These are phyloP conservation scores for Sclerotinia spermophila DNA, from an alignment of 2,329 filamentous ascomycete genomes.

Conservation along the genomic window DNA sequence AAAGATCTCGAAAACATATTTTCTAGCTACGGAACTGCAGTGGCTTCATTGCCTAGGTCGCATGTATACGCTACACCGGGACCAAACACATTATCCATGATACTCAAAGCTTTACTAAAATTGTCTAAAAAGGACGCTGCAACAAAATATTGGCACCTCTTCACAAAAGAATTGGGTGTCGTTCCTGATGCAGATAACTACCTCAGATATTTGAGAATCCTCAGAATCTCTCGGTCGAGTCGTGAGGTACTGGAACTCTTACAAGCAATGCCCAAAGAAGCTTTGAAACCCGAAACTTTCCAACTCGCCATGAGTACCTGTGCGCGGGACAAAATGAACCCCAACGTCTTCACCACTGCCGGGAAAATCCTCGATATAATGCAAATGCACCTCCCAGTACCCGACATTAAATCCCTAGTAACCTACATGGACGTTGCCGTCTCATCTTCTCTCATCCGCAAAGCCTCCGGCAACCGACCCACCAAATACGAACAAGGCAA, in stretches of 20 bases:
- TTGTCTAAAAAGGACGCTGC: constrained; percentile 59
- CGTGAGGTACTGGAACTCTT: constrained; percentile 58
- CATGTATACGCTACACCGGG: constrained; percentile 45
- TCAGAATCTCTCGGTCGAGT: constrained; percentile 65
- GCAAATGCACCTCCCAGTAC: constrained; percentile 42
- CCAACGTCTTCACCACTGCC: constrained; percentile 62
- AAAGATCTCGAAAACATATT: background rate
- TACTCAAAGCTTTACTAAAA: constrained; percentile 61
- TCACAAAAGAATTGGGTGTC: constrained; percentile 61
- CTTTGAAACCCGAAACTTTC: constrained; percentile 54
- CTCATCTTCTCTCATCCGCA: constrained; percentile 34
- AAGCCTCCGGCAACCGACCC: constrained; percentile 38
- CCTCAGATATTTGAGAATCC: constrained; percentile 62
- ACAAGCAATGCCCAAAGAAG: constrained; percentile 46
- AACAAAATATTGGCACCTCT: constrained; percentile 72
- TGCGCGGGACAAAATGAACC: constrained; percentile 71
- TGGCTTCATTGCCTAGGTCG: constrained; percentile 13
- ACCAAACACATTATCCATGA: constrained; percentile 61
- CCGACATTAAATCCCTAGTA: constrained; percentile 50
- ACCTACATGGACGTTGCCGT: constrained; percentile 56
- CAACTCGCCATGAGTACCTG: constrained; percentile 72
- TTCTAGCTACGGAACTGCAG: background rate
- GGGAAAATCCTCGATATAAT: constrained; percentile 63
- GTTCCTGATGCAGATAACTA: constrained; percentile 70
- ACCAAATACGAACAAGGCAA: constrained; percentile 36